These are phyloP conservation scores for Rauvolfia tetraphylla DNA, from an alignment of 257 asterid species.

Conservation along the genomic window DNA sequence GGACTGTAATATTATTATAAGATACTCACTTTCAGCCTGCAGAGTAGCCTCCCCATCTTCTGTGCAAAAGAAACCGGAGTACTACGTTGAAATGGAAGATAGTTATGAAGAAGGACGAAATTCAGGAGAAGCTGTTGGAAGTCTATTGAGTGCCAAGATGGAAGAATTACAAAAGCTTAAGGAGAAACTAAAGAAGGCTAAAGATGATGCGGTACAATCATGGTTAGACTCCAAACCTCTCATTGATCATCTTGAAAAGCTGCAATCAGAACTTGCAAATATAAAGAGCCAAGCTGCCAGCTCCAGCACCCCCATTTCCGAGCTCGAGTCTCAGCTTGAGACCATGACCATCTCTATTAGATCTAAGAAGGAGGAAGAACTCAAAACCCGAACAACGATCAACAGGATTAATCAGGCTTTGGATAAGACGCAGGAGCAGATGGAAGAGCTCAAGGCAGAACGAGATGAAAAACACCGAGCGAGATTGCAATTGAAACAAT, in stretches of 20 bases:
- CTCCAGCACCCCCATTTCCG: slow-evolving; percentile 10
- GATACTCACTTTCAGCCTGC: too few relatives aligned
- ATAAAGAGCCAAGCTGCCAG: slow-evolving; percentile 22
- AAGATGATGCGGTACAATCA: slow-evolving; percentile 58
- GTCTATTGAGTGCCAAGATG: slow-evolving; percentile 18
- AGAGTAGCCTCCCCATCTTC: neutral
- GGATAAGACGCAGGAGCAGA: slow-evolving; percentile 38
- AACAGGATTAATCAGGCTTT: slow-evolving; percentile 32
- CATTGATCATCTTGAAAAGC: slow-evolving; percentile 57
- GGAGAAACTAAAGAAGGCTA: slow-evolving; percentile 46
- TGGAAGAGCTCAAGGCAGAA: slow-evolving; percentile 38
- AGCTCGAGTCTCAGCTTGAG: slow-evolving; percentile 12
- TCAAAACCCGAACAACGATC: slow-evolving; percentile 21
- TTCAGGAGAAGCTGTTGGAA: slow-evolving; percentile 2
- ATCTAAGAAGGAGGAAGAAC: slow-evolving; percentile 45
- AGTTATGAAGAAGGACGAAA: neutral
- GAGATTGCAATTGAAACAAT: slow-evolving; percentile 35
- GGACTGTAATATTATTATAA: too few relatives aligned
- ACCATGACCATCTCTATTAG: slow-evolving; percentile 27
- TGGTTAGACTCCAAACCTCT: slow-evolving; percentile 66
- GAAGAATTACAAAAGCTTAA: slow-evolving; percentile 36
- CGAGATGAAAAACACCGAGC: slow-evolving; percentile 40
- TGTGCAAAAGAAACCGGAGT: slow-evolving; percentile 7
- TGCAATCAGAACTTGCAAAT: slow-evolving; percentile 38
- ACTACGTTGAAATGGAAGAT: neutral